Evolutionary conservation across 2,329 filamentous ascomycete species (phyloP), one percentile per base, ranked within the genome.

Genomic region (Phialemonium atrogriseum): DNA sequence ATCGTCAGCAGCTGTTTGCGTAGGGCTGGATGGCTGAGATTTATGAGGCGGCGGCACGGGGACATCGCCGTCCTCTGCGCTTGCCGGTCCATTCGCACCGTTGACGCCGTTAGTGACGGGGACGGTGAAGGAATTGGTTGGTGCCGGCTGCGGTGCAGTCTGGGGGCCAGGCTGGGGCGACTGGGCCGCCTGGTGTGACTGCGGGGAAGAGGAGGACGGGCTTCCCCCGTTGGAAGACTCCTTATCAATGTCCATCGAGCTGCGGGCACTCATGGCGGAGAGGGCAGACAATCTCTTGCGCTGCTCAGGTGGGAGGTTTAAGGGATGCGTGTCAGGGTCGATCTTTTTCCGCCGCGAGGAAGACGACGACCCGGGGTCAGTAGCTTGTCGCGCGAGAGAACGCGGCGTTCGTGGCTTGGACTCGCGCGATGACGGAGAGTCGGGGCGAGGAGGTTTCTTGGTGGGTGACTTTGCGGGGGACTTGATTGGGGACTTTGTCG

Each of bases 261-360:
- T 73, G 41, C 73, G 64, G 42, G 68, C 66, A 47, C 62, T 77
- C 71, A 74, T 70, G 48, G 57, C 58, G 44, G 79, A 80, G 40
- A 86, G 68, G 45, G 70, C 70, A 29, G 80, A 85, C 36, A 84
- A 60, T 40, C 84, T 77, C 56, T 84, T 82, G 50, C 86, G 74
- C 69, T 94, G 80, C 64, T 94, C 87, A 27, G 87, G 87, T 3
- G 82, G 86, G 14, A 94, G 75, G 51, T 95, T 95, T 32, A 95
- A 72, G 23, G 89, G 89, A 57, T 95, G 88, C 3, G 77, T 81
- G 54, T 89, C 74, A 42, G 68, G 68, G 52, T 84, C 78, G 50
- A 66, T 59, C 53, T 74, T 75, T 46, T 59, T 61, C 34, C 70
- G 39, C 29, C 42, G 64, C 20, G 54, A 59, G 27, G 60, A 64